phyloP scores from a whole-genome alignment of 306 rosid species.

The Senna tora region DNA sequence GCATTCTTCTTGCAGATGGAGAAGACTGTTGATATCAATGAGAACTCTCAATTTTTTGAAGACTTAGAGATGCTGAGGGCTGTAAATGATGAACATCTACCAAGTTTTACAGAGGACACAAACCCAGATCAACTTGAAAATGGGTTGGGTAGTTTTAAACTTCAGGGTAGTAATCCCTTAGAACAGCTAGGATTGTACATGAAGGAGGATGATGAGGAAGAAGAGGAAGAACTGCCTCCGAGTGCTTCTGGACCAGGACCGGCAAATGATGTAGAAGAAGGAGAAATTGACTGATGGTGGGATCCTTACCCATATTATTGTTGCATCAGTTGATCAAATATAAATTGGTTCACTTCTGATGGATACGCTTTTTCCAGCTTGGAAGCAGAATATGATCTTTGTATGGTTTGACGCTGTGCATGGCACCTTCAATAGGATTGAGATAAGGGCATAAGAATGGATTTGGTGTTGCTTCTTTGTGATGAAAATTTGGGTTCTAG shows the following conservation, averaged over 20 bases:
- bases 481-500: slow-evolving; percentile 39
- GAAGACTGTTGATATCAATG: slow-evolving; percentile 87
- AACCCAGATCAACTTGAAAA: slow-evolving; percentile 56
- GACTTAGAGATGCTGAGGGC: slow-evolving; percentile 84
- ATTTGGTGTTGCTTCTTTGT: slow-evolving; percentile 44
- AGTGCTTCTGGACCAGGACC: slow-evolving; percentile 53
- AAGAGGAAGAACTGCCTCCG: slow-evolving; percentile 66
- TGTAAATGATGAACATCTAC: slow-evolving; percentile 48
- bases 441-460: slow-evolving; percentile 36
- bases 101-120: slow-evolving; percentile 60
- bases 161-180: slow-evolving; percentile 68
- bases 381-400: slow-evolving; percentile 1
- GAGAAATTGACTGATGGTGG: slow-evolving; percentile 62
- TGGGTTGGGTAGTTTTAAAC: slow-evolving; percentile 66
- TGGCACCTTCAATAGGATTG: slow-evolving; percentile 31
- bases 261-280: slow-evolving; percentile 73
- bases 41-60: slow-evolving; percentile 77
- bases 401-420: slow-evolving; percentile 22
- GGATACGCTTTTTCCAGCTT: slow-evolving; percentile 28
- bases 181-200: slow-evolving; percentile 83
- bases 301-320: background rate
- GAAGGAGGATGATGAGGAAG: slow-evolving; percentile 81
- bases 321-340: slow-evolving; percentile 14
- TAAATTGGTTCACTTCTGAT: slow-evolving; percentile 31
- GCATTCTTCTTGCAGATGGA: slow-evolving; percentile 65